Evolutionary conservation across 495 filamentous ascomycete genomes (phyloP).

Genomic region (Schizothecium vesticola): DNA sequence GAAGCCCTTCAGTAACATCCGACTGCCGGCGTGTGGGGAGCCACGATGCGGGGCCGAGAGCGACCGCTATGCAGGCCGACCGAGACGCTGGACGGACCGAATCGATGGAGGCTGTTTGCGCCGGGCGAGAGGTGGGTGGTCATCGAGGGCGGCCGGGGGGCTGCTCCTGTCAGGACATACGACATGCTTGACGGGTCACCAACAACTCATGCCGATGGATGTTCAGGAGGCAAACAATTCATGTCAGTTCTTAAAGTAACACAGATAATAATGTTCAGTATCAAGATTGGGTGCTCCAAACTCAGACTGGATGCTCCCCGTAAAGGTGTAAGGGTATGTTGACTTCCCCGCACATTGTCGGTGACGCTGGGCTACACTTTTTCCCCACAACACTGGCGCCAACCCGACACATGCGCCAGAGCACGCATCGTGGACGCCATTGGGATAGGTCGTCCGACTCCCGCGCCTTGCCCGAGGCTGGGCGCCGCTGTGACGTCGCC

Average conservation of each 20-base stretch:
- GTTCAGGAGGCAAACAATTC: too few relatives aligned
- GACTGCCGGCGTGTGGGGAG: constrained; percentile 13
- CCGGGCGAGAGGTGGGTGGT: neutral
- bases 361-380: neutral
- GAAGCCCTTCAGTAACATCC: constrained; percentile 6
- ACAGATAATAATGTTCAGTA: neutral
- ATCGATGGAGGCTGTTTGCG: neutral
- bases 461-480: neutral
- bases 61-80: neutral
- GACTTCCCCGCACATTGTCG: neutral
- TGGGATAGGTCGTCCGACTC: neutral
- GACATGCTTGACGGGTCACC: neutral
- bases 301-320: too few relatives aligned
- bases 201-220: too few relatives aligned
- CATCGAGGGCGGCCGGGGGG: neutral
- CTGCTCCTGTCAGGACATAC: neutral
- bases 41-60: neutral
- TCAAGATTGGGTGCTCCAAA: too few relatives aligned
- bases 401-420: neutral
- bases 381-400: neutral
- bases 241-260: too few relatives aligned
- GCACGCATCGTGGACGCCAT: neutral
- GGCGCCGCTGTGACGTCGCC: constrained; percentile 8
- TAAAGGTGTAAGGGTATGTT: neutral
- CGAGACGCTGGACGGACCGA: constrained; percentile 4